phyloP scores from a whole-genome alignment of 164 flowering plant genomes.

The Cinnamomum micranthum region DNA sequence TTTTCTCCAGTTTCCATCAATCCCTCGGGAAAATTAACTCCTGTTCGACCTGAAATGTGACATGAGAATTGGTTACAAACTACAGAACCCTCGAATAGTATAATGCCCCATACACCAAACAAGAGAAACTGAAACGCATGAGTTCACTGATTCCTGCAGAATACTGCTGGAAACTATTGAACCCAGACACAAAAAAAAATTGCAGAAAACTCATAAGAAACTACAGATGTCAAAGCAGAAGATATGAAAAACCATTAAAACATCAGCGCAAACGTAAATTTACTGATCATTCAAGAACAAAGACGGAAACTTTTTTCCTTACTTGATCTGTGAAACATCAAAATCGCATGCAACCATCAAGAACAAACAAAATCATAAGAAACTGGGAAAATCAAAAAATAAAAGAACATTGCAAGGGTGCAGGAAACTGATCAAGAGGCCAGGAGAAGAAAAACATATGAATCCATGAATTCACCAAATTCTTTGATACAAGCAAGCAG shows the following conservation, averaged over 20 bases:
- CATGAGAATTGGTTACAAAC: not conserved
- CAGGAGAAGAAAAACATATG: not conserved
- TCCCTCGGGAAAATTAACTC: constrained; percentile 1
- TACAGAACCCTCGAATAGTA: not conserved
- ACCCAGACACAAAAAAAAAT: not conserved
- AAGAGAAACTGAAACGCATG: not conserved
- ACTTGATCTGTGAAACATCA: not conserved
- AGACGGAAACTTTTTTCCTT: not conserved
- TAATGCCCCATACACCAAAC: not conserved
- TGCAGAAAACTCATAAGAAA: not conserved
- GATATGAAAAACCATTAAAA: not conserved
- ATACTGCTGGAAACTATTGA: not conserved
- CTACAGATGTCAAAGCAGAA: not conserved
- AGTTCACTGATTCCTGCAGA: not conserved
- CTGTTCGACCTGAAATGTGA: constrained; percentile 1
- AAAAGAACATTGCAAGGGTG: too few species aligned
- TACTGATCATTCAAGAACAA: not conserved
- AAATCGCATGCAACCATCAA: not conserved
- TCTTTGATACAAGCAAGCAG: not conserved
- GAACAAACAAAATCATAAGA: not conserved
- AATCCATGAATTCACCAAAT: not conserved
- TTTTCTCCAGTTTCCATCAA: constrained; percentile 30
- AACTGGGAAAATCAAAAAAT: not conserved
- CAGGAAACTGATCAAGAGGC: not conserved
- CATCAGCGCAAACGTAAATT: not conserved